Conservation (phyloP, 345 rosid genomes). For the Eucalyptus cloeziana region DNA sequence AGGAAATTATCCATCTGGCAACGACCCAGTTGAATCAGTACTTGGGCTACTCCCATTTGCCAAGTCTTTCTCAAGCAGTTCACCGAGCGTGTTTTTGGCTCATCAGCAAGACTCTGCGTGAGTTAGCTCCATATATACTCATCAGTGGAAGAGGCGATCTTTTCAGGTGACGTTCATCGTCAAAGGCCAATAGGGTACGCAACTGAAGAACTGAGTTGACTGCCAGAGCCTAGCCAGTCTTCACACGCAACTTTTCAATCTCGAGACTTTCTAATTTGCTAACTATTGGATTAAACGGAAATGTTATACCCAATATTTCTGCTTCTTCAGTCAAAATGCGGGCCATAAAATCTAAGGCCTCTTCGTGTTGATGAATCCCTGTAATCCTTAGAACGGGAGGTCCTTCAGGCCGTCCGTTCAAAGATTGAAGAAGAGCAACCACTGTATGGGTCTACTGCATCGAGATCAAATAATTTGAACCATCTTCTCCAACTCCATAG, state of each 20-base stretch:
- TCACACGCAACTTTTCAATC: conserved; percentile 58
- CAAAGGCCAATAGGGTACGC: conserved; percentile 55
- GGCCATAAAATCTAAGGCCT: conserved; percentile 74
- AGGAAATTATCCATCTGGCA: conserved; percentile 55
- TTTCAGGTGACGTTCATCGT: conserved; percentile 33
- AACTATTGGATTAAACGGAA: conserved; percentile 66
- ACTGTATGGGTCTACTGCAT: conserved; percentile 67
- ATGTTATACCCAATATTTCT: conserved; percentile 77
- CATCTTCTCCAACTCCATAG: conserved; percentile 89
- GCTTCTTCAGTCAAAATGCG: conserved; percentile 72
- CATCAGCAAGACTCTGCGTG: conserved; percentile 36
- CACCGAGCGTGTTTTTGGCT: conserved; percentile 36
- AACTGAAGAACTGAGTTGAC: conserved; percentile 68
- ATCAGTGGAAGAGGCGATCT: conserved; percentile 14
- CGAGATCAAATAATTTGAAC: conserved; percentile 74
- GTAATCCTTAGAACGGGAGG: conserved; percentile 88
- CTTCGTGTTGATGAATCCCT: conserved; percentile 69
- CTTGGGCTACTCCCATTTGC: conserved; percentile 41
- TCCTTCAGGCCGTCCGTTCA: conserved; percentile 74
- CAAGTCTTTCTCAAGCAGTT: conserved; percentile 50
- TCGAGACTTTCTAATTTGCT: conserved; percentile 58
- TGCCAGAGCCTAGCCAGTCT: conserved; percentile 87
- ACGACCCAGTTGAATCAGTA: conserved; percentile 60
- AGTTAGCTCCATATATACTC: conserved; percentile 25
- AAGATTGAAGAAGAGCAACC: conserved; percentile 71